These are phyloP conservation scores for Ceratocystis papillata DNA, from an alignment of 2,329 filamentous ascomycete species.

Conservation along the genomic window DNA sequence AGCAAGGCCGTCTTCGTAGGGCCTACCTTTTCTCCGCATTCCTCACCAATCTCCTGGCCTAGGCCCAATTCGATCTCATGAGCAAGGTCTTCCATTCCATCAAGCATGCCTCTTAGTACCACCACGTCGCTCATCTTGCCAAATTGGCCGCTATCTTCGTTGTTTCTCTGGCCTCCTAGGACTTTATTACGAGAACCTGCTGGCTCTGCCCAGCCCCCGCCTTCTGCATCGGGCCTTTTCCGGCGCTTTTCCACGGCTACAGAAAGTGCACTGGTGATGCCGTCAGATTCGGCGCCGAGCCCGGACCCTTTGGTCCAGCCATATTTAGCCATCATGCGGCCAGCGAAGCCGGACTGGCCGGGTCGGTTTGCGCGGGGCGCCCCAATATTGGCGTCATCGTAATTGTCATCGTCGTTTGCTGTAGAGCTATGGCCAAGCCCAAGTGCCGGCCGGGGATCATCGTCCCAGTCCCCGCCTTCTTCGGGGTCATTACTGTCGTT, in stretches of 20 bases:
- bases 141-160: conserved; percentile 40
- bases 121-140: conserved; percentile 72
- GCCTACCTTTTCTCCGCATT: conserved; percentile 66
- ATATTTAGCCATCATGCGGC: conserved; percentile 83
- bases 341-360: conserved; percentile 73
- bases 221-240: conserved; percentile 66
- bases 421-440: conserved; percentile 36
- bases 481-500: conserved; percentile 26
- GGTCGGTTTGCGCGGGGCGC: conserved; percentile 52
- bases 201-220: conserved; percentile 63
- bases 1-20: background rate
- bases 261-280: conserved; percentile 73
- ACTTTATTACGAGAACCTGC: conserved; percentile 61
- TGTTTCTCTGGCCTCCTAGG: conserved; percentile 58
- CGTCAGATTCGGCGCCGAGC: conserved; percentile 68
- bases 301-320: conserved; percentile 85
- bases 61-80: conserved; percentile 65
- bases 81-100: conserved; percentile 65
- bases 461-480: conserved; percentile 35
- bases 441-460: conserved; percentile 39
- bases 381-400: conserved; percentile 33
- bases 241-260: conserved; percentile 80
- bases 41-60: conserved; percentile 90
- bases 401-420: conserved; percentile 27
- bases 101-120: conserved; percentile 72